A percentile compares a stretch with the other conserved stretches of the same genome.
These are phyloP conservation scores for Mycocentrospora acerina DNA, from an alignment of 2,329 filamentous ascomycete genomes.

Conservation along the genomic window DNA sequence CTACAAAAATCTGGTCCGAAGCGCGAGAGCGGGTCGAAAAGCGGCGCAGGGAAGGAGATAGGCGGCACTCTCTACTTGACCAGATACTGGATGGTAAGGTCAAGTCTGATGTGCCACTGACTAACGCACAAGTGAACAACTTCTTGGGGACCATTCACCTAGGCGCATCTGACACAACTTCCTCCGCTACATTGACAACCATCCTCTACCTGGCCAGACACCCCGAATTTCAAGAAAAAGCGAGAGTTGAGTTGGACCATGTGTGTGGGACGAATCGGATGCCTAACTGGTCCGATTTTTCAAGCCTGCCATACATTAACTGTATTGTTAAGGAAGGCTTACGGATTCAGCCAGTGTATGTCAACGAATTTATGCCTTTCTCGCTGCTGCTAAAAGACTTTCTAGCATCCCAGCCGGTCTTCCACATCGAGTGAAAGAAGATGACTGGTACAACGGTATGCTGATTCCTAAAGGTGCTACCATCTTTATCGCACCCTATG, in stretches of 20 bases:
- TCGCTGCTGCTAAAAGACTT: constrained; percentile 3
- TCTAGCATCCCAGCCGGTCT: constrained; percentile 23
- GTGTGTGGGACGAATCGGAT: constrained; percentile 18
- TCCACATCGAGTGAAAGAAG: constrained; percentile 23
- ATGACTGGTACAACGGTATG: constrained; percentile 34
- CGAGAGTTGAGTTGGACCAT: constrained; percentile 19
- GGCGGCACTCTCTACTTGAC: constrained; percentile 27
- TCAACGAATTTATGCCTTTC: constrained; percentile 1
- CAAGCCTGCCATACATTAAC: constrained; percentile 31
- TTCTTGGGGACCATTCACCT: constrained; percentile 23
- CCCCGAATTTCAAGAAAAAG: constrained; percentile 22
- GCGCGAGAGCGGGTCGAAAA: constrained; percentile 16
- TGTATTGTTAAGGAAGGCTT: constrained; percentile 33
- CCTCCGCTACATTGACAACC: constrained; percentile 16
- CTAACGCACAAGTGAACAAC: constrained; percentile 17
- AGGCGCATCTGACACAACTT: constrained; percentile 25
- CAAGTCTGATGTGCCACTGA: constrained; percentile 12
- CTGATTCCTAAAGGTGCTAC: constrained; percentile 31
- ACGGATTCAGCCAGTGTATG: constrained; percentile 29
- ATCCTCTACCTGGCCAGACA: constrained; percentile 27
- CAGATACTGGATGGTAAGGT: constrained; percentile 19
- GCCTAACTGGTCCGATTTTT: constrained; percentile 26
- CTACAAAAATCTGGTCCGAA: constrained; percentile 19
- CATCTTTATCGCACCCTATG: constrained; percentile 33
- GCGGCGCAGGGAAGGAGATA: constrained; percentile 21